Conservation (phyloP, 345 rosid genomes). For the thale cress (Arabidopsis thaliana) region DNA sequence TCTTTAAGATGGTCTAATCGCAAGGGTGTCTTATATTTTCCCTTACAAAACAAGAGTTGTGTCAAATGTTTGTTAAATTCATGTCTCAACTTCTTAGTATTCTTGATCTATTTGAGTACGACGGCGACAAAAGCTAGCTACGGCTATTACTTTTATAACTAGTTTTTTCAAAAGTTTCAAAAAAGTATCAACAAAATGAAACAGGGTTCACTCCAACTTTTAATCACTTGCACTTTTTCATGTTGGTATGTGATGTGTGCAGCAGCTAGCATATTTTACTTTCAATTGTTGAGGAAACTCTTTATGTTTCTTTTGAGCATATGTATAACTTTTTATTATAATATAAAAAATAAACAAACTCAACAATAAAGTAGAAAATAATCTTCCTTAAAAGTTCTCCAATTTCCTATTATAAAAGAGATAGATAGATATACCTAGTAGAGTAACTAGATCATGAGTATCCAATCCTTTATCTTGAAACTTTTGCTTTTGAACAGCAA, state of each 20-base stretch:
- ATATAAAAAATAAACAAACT: background rate
- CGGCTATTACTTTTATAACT: background rate
- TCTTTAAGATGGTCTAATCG: background rate
- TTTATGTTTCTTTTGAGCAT: background rate
- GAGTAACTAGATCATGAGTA: slow-evolving; percentile 71
- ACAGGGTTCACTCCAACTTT: slow-evolving; percentile 5
- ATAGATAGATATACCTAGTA: slow-evolving; percentile 54
- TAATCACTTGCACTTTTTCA: background rate
- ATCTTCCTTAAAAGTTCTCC: background rate
- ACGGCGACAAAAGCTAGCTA: background rate
- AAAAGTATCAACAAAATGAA: slow-evolving; percentile 2
- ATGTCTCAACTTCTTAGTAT: no score
- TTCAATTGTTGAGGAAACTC: background rate
- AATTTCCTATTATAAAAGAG: background rate
- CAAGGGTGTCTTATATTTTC: background rate
- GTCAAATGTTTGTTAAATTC: background rate
- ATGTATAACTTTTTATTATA: no score
- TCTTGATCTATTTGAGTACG: background rate
- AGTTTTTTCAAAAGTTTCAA: background rate
- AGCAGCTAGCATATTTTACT: background rate
- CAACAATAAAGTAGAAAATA: background rate
- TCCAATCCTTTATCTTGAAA: slow-evolving; percentile 68
- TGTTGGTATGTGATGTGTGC: slow-evolving; percentile 1
- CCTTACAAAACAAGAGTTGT: background rate
- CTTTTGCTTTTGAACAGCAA: slow-evolving; percentile 60